A percentile compares a stretch with the other conserved stretches of the same genome.
phyloP scores from a whole-genome alignment of 1,284 basidiomycete genomes.

The Trichosporon inkin region DNA sequence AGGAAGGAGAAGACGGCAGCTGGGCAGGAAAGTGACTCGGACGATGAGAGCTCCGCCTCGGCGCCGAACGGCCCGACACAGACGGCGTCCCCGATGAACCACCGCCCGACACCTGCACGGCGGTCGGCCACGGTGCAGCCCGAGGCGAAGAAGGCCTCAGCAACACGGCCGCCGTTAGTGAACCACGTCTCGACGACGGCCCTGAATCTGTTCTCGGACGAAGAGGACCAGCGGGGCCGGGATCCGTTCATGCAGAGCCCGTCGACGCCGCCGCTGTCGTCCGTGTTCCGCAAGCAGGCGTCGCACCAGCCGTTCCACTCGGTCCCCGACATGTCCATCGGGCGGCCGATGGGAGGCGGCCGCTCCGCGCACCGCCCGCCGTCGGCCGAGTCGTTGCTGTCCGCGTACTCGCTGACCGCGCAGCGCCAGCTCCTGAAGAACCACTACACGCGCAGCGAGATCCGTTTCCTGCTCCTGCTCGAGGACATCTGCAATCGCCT shows the following conservation, averaged over 20 bases:
- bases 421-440: conserved; percentile 73
- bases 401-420: conserved; percentile 64
- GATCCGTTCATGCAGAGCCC: conserved; percentile 42
- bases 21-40: conserved; percentile 37
- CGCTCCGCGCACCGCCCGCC: conserved; percentile 47
- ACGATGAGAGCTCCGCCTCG: conserved; percentile 43
- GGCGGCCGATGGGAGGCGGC: conserved; percentile 39
- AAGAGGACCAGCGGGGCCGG: conserved; percentile 14
- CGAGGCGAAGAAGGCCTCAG: background rate
- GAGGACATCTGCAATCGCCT: conserved; percentile 92
- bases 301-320: conserved; percentile 54
- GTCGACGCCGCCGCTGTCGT: conserved; percentile 9
- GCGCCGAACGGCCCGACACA: background rate
- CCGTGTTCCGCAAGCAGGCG: conserved; percentile 9
- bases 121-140: conserved; percentile 13
- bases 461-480: conserved; percentile 79
- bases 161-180: background rate
- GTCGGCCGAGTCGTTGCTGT: conserved; percentile 43
- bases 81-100: conserved; percentile 12
- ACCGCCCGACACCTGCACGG: background rate
- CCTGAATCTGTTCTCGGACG: background rate
- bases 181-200: conserved; percentile 13
- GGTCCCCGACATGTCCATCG: conserved; percentile 55
- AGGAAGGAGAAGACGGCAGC: conserved; percentile 8
- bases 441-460: conserved; percentile 89